A percentile compares a stretch with the other conserved stretches of the same genome.
phyloP scores from a whole-genome alignment of 257 asterid species.

The Solanum clarkiae region DNA sequence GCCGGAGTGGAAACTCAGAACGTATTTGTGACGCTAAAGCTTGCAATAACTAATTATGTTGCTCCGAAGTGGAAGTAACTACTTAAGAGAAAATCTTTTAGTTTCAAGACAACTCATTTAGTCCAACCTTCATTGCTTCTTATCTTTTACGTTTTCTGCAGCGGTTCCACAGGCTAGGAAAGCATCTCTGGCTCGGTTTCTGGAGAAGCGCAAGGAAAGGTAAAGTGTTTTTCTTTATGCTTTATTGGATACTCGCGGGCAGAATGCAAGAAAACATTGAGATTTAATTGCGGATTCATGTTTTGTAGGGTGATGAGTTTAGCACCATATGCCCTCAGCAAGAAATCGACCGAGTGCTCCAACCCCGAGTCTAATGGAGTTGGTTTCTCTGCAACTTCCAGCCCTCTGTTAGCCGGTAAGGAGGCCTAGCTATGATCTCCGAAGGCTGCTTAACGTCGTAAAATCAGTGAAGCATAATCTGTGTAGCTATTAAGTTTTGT shows the following conservation, averaged over 20 bases:
- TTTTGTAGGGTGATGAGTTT: slow-evolving; percentile 46
- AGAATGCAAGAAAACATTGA: not conserved
- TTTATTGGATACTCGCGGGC: not conserved
- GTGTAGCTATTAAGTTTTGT: not conserved
- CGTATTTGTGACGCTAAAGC: not conserved
- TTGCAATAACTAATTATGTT: not conserved
- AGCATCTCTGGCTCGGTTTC: slow-evolving; percentile 59
- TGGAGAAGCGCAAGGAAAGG: slow-evolving; percentile 70
- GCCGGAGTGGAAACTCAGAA: not conserved
- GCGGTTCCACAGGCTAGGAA: slow-evolving; percentile 66
- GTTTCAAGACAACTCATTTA: not conserved
- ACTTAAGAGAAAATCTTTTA: not conserved
- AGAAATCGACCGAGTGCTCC: slow-evolving; percentile 15
- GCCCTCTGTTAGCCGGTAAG: slow-evolving; percentile 19
- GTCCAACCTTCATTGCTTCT: not conserved
- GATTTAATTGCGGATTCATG: not conserved
- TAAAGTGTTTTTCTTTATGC: slow-evolving; percentile 1
- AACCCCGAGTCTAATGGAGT: slow-evolving; percentile 23
- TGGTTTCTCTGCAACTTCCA: slow-evolving; percentile 35
- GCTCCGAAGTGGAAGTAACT: not conserved
- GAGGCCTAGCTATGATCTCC: slow-evolving; percentile 2
- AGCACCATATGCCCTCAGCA: slow-evolving; percentile 39
- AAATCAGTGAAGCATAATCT: not conserved
- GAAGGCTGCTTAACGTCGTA: not conserved
- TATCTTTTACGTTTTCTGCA: slow-evolving; percentile 1